These are phyloP conservation scores for Fusarium nematophilum DNA, from an alignment of 2,329 filamentous ascomycete genomes.

Conservation along the genomic window DNA sequence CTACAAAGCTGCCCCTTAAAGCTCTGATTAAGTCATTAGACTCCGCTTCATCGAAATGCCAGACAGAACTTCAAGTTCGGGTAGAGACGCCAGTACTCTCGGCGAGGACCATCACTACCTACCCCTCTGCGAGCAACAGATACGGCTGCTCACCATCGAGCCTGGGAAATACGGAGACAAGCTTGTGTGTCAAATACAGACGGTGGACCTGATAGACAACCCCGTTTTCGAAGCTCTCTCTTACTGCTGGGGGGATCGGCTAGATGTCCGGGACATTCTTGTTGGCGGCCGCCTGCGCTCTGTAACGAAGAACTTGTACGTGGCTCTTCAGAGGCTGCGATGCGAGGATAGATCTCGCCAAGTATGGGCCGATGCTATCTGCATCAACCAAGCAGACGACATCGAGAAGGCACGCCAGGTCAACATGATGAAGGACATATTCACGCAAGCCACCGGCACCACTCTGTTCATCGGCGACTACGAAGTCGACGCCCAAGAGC, in stretches of 20 bases:
- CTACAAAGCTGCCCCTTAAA: too few species aligned
- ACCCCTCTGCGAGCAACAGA: background rate
- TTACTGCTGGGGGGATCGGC: background rate
- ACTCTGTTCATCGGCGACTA: background rate
- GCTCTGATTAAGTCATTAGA: too few species aligned
- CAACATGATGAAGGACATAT: background rate
- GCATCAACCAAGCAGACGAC: background rate
- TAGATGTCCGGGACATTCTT: background rate
- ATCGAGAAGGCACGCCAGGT: background rate
- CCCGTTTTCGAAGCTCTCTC: slow-evolving; percentile 2
- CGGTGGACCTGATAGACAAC: background rate
- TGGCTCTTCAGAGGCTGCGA: background rate
- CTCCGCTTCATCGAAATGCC: too few species aligned
- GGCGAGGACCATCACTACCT: background rate
- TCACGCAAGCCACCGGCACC: background rate
- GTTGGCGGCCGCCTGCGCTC: background rate
- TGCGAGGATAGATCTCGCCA: background rate
- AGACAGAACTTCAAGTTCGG: too few species aligned
- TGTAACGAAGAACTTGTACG: background rate
- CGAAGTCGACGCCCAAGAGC: background rate
- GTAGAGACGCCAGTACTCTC: too few species aligned
- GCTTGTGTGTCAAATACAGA: background rate
- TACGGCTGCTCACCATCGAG: background rate
- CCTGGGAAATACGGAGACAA: background rate
- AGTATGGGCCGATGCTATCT: background rate